Evolutionary conservation across 1,284 basidiomycete species (phyloP).

Genomic region (Takashimella koratensis): DNA sequence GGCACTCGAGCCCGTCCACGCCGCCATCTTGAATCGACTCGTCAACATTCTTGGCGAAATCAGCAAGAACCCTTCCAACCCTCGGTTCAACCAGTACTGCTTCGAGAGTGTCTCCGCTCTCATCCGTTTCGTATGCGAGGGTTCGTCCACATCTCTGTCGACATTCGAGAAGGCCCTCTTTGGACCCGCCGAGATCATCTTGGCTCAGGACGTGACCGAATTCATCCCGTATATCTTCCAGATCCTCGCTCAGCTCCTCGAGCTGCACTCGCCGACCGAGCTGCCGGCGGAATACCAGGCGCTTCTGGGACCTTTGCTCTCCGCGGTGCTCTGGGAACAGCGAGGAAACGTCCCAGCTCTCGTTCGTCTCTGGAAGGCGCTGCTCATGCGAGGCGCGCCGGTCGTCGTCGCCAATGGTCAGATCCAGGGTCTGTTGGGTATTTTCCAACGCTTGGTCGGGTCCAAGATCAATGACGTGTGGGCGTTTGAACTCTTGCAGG

Average conservation of each 20-base stretch:
- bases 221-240: constrained; percentile 98
- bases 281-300: constrained; percentile 75
- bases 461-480: constrained; percentile 84
- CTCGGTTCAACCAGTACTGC: constrained; percentile 94
- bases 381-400: constrained; percentile 66
- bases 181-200: constrained; percentile 79
- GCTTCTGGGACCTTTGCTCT: constrained; percentile 78
- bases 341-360: constrained; percentile 95
- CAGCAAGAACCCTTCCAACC: constrained; percentile 94
- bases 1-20: constrained; percentile 65
- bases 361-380: constrained; percentile 81
- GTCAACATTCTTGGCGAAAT: constrained; percentile 80
- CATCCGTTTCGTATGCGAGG: constrained; percentile 78
- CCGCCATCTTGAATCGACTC: constrained; percentile 68
- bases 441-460: constrained; percentile 87
- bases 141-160: constrained; percentile 62
- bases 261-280: constrained; percentile 60
- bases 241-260: constrained; percentile 91
- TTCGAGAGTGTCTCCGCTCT: constrained; percentile 93
- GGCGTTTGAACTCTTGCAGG: constrained; percentile 85
- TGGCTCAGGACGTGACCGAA: constrained; percentile 91
- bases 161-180: constrained; percentile 80
- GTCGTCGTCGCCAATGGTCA: constrained; percentile 72
- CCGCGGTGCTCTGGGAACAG: constrained; percentile 85
- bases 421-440: constrained; percentile 74